Base-by-base conservation (phyloP, 2,329 filamentous ascomycete species). In the Endocalyx cinctus region DNA sequence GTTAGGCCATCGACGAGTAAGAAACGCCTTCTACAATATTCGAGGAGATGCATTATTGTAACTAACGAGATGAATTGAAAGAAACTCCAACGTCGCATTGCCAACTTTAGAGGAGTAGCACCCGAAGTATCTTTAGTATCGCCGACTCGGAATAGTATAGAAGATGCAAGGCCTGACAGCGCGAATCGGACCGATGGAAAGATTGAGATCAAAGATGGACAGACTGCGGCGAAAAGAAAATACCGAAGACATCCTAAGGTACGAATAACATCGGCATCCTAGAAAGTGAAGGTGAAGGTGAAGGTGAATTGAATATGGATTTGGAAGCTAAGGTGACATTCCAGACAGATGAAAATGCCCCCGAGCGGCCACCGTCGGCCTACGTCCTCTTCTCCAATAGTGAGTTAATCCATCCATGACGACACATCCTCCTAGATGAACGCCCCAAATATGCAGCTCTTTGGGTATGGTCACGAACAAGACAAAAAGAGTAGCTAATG, bases 381-480 rank as follows among this genome's bases (percentile, higher is more conserved):
- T 90, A 90, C 60, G 86, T 90, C 10, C 74, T 90, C 12, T 92
- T 92, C 52, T 89, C 86, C 1, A 90, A 90, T 49, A 85, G 82
- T 86, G 59, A 65, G 81, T 69, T 19, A 6, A 31, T 23, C 28
- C 20, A 23, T n/a, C n/a, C n/a, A n/a, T n/a, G n/a, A n/a, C n/a
- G n/a, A n/a, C n/a, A n/a, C n/a, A n/a, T n/a, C n/a, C n/a, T n/a
- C n/a, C n/a, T n/a, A n/a, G n/a, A n/a, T n/a, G n/a, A n/a, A n/a
- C n/a, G n/a, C n/a, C n/a, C n/a, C n/a, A n/a, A n/a, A n/a, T n/a
- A n/a, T n/a, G n/a, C n/a, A n/a, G n/a, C n/a, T n/a, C n/a, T n/a
- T n/a, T n/a, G n/a, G n/a, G n/a, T n/a, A n/a, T n/a, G n/a, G n/a
- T n/a, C n/a, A n/a, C n/a, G n/a, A n/a, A n/a, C n/a, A n/a, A n/a